phyloP scores from a whole-genome alignment of 306 rosid species.

The Chamaecrista fasciculata region DNA sequence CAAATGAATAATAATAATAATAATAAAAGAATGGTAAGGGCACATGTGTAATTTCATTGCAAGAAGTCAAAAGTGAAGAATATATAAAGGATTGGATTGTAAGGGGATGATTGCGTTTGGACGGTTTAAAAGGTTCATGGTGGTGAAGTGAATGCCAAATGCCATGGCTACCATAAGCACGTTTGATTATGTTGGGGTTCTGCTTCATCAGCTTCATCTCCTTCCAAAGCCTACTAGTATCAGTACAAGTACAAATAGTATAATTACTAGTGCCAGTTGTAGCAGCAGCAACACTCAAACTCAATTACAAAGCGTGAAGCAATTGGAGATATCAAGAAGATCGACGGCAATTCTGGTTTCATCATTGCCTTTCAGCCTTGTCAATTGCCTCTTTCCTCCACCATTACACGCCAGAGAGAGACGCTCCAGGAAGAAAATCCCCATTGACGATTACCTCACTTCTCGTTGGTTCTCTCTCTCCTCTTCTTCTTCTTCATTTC shows the following conservation, averaged over 20 bases:
- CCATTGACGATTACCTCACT: slow-evolving; percentile 63
- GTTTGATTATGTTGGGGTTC: background rate
- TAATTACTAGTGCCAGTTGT: no score
- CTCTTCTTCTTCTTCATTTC: background rate
- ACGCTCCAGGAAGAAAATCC: slow-evolving; percentile 68
- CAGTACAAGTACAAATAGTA: no score
- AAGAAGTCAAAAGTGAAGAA: background rate
- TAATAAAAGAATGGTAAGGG: background rate
- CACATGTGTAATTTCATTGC: slow-evolving; percentile 1
- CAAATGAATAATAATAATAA: no score
- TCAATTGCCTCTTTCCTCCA: slow-evolving; percentile 30
- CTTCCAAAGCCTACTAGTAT: background rate
- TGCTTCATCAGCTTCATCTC: background rate
- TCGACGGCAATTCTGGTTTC: slow-evolving; percentile 59
- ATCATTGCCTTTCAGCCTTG: slow-evolving; percentile 44
- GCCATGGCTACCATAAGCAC: background rate
- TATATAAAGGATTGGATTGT: background rate
- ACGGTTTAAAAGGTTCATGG: background rate
- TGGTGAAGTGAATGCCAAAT: background rate
- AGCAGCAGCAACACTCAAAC: background rate
- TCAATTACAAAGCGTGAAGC: background rate
- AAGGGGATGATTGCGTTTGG: background rate
- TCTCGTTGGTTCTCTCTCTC: slow-evolving; percentile 39
- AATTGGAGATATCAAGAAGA: slow-evolving; percentile 53
- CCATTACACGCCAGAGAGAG: slow-evolving; percentile 63